Evolutionary conservation across 2,329 filamentous ascomycete genomes (phyloP), one percentile per base, ranked within the genome.

Genomic region (Dothideomycetes sp.): DNA sequence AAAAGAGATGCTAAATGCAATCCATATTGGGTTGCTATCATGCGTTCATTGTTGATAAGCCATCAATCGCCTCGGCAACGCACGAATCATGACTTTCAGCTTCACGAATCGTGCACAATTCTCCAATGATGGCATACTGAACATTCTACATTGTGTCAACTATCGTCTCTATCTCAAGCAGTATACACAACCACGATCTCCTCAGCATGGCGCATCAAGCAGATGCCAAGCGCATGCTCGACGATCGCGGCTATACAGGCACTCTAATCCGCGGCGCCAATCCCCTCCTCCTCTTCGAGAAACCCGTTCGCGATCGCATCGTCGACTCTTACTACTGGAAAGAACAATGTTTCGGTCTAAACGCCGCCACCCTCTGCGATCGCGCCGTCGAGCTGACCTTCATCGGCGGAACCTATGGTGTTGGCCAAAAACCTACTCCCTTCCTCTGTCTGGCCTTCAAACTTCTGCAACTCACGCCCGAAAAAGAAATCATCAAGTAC

Each of bases 311-410:
- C 57, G 91, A 98, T 64, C 87, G 91, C 58, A 95, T 98, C 62
- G 79, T 88, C 51, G 87, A 94, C 57, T 85, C 80, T 39, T 93
- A 94, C 66, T 98, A 94, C 69, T 98, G 87, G 83, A 95, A 95
- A 64, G 91, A 96, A 65, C 88, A 95, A 67, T 95, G 91, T 61
- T 98, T 96, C 64, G 91, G 84, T 29, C 73, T 98, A 49, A 98
- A 96, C 67, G 74, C 76, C 3, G 78, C 78, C 1, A 81, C 77
- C 0, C 62, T 98, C 5, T 82, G 94, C 53, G 85, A 95, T 65
- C 84, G 91, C 49, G 88, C 93, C 1, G 83, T 86, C 18, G 82
- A 89, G 52, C 74, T 98, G 33, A 73, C 68, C 34, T 91, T 82
- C 62, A 75, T 98, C 43, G 91, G 88, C 48, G 91, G 91, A 51